Conservation (phyloP, 768 basidiomycete species). For the Leccinum boreale region DNA sequence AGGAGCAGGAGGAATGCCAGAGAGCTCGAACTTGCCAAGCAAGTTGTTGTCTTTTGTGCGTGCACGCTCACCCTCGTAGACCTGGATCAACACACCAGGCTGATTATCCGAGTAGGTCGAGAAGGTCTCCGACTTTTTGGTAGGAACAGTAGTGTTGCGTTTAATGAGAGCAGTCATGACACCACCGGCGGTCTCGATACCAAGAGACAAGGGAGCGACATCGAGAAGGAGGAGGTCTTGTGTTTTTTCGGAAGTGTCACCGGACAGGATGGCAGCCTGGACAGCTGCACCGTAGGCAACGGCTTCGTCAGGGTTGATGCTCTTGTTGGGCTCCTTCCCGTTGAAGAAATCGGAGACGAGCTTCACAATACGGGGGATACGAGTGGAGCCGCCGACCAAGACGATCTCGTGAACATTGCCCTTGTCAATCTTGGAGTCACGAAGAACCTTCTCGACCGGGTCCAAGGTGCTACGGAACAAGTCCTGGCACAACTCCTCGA, state of each 20-base stretch:
- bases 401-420: constrained; percentile 94
- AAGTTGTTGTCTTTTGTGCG: constrained; percentile 99
- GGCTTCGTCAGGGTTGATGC: constrained; percentile 99
- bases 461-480: constrained; percentile 93
- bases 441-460: constrained; percentile 96
- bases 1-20: constrained; percentile 93
- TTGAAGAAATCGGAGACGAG: constrained; percentile 98
- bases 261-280: constrained; percentile 96
- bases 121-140: constrained; percentile 98
- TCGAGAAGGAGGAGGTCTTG: constrained; percentile 95
- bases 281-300: constrained; percentile 99
- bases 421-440: constrained; percentile 98
- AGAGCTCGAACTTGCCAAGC: constrained; percentile 97
- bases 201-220: constrained; percentile 84
- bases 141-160: constrained; percentile 97
- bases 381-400: constrained; percentile 96
- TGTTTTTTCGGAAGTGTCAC: constrained; percentile 97
- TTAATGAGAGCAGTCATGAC: constrained; percentile 99
- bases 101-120: constrained; percentile 99
- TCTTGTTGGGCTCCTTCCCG: constrained; percentile 98
- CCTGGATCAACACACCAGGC: constrained; percentile 96
- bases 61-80: constrained; percentile 97
- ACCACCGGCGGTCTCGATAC: constrained; percentile 99
- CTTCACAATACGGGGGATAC: constrained; percentile 96
- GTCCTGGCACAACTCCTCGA: constrained; percentile 94